Percentiles rank a stretch among this genome's conserved stretches.
These are phyloP conservation scores for Brassica hybrid DNA, from an alignment of 441 rosid species.

Conservation along the genomic window DNA sequence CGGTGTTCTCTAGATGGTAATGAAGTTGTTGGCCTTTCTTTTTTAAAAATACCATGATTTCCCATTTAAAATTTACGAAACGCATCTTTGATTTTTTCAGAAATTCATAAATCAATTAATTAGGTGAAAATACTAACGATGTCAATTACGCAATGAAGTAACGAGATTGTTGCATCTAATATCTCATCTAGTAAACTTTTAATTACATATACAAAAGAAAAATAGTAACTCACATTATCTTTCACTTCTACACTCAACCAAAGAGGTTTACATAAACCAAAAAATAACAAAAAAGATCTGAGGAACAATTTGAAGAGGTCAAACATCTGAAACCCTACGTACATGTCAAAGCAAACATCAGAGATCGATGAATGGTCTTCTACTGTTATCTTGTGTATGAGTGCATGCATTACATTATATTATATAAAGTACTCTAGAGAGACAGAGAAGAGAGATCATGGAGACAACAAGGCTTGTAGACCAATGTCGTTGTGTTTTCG, in stretches of 20 bases:
- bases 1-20: conserved; percentile 17
- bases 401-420: conserved; percentile 5
- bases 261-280: conserved; percentile 34
- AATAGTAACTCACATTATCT: conserved; percentile 14
- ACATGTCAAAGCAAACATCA: conserved; percentile 28
- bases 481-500: conserved; percentile 86
- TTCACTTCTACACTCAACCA: conserved; percentile 25
- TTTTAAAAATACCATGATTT: background rate
- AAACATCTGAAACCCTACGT: conserved; percentile 23
- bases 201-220: conserved; percentile 8
- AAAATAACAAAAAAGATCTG: conserved; percentile 14
- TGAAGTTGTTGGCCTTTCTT: conserved; percentile 31
- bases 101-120: no score
- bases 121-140: background rate
- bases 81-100: no score
- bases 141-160: background rate
- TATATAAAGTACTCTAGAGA: conserved; percentile 19
- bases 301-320: conserved; percentile 30
- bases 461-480: conserved; percentile 67
- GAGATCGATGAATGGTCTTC: conserved; percentile 16
- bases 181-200: conserved; percentile 16
- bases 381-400: background rate
- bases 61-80: conserved; percentile 5
- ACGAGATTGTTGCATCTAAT: background rate
- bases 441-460: conserved; percentile 47